Evolutionary conservation across 1,284 basidiomycete genomes (phyloP).

Genomic region (Tilletiaria anomala): DNA sequence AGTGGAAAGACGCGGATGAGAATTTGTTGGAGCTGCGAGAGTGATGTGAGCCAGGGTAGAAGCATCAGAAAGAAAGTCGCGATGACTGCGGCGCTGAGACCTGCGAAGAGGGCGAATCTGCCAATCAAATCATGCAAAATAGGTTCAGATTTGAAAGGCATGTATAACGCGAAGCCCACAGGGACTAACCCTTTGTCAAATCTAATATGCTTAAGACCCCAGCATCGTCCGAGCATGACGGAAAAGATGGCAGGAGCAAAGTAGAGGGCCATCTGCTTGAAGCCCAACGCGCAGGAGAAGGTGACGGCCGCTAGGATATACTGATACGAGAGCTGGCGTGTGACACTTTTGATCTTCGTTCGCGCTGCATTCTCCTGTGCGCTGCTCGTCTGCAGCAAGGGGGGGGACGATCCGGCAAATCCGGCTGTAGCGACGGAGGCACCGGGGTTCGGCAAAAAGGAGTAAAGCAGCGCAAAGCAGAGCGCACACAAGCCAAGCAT

Average conservation of each 20-base stretch:
- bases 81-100: constrained; percentile 46
- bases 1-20: constrained; percentile 78
- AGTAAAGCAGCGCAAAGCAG: constrained; percentile 26
- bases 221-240: constrained; percentile 42
- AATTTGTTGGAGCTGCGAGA: constrained; percentile 49
- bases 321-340: constrained; percentile 20
- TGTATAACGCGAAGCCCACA: not conserved
- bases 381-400: constrained; percentile 1
- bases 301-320: constrained; percentile 61
- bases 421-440: not conserved
- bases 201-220: constrained; percentile 66
- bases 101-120: constrained; percentile 54
- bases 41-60: constrained; percentile 55
- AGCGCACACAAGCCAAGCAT: constrained; percentile 34
- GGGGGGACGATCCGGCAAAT: not conserved
- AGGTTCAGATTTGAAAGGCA: not conserved
- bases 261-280: constrained; percentile 92
- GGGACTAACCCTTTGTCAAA: constrained; percentile 50
- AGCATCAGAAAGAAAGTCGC: constrained; percentile 57
- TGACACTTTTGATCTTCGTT: not conserved
- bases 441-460: constrained; percentile 27
- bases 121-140: constrained; percentile 1
- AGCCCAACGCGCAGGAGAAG: constrained; percentile 68
- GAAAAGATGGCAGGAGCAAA: constrained; percentile 60
- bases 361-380: not conserved